phyloP scores from a whole-genome alignment of 2,329 filamentous ascomycete genomes.

The Sphaerostilbella broomeana region DNA sequence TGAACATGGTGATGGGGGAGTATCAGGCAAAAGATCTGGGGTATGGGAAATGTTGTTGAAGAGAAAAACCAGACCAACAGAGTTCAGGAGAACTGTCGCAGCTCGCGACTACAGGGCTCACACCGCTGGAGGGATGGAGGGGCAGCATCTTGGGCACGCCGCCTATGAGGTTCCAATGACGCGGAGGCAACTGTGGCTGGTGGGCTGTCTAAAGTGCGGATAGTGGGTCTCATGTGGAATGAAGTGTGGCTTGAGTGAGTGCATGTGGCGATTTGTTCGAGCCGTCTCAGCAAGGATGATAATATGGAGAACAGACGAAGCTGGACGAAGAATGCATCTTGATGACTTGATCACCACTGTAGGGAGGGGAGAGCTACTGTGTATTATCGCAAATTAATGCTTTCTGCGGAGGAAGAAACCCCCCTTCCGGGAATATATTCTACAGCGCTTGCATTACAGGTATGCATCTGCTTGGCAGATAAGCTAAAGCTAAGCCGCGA shows the following conservation, averaged over 20 bases:
- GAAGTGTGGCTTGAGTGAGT: conserved; percentile 12
- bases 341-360: no score
- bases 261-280: no score
- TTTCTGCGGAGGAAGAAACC: no score
- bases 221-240: conserved; percentile 8
- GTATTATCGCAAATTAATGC: no score
- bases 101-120: conserved; percentile 9
- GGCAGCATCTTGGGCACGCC: not conserved
- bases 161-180: conserved; percentile 10
- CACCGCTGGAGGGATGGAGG: conserved; percentile 12
- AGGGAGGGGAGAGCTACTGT: no score
- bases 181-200: conserved; percentile 10
- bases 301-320: no score
- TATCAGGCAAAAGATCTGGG: not conserved
- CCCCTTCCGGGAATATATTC: no score
- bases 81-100: not conserved
- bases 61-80: conserved; percentile 1
- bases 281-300: no score
- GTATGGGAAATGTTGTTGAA: not conserved
- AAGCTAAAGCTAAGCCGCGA: no score
- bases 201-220: conserved; percentile 1
- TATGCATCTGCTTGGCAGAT: no score
- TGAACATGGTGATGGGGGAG: conserved; percentile 60
- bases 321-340: no score
- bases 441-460: no score